Percentiles rank a stretch among this genome's conserved stretches.
Evolutionary conservation across 2,329 filamentous ascomycete genomes (phyloP).

Genomic region (Hymenoscyphus albidus): DNA sequence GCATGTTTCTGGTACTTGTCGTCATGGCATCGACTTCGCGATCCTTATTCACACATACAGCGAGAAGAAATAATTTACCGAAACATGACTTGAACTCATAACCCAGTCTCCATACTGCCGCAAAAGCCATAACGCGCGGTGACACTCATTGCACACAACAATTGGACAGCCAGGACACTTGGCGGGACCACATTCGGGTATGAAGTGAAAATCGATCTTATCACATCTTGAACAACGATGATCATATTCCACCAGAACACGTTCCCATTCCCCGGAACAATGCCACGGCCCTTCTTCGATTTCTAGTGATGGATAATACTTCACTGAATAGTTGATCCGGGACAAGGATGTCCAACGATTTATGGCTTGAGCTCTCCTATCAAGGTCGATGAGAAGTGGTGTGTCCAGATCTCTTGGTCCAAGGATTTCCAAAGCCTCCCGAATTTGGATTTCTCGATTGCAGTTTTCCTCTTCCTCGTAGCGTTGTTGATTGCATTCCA

Average conservation of each 20-base stretch:
- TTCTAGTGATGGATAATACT: conserved; percentile 5
- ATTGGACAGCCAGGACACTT: conserved; percentile 24
- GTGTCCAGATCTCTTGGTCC: conserved; percentile 22
- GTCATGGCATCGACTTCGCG: no score
- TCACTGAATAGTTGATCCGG: conserved; percentile 14
- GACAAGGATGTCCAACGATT: conserved; percentile 25
- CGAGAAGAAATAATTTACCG: conserved; percentile 1
- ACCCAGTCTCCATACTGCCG: conserved; percentile 23
- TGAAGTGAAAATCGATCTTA: conserved; percentile 24
- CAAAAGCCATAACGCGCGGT: conserved; percentile 22
- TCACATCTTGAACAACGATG: conserved; percentile 25
- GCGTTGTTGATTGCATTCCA: conserved; percentile 11
- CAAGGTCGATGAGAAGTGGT: conserved; percentile 22
- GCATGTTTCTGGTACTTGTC: no score
- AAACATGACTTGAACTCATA: background rate
- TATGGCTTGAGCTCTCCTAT: conserved; percentile 20
- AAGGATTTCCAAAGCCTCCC: conserved; percentile 23
- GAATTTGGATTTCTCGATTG: conserved; percentile 11
- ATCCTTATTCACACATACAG: conserved; percentile 2
- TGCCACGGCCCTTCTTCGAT: conserved; percentile 23
- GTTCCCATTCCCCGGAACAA: conserved; percentile 22
- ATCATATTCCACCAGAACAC: conserved; percentile 17
- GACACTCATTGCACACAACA: conserved; percentile 25
- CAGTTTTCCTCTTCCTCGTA: conserved; percentile 22
- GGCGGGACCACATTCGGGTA: conserved; percentile 23